Conservation (phyloP, 192 early-diverging fungal species). For the Umbelopsis isabellina region DNA sequence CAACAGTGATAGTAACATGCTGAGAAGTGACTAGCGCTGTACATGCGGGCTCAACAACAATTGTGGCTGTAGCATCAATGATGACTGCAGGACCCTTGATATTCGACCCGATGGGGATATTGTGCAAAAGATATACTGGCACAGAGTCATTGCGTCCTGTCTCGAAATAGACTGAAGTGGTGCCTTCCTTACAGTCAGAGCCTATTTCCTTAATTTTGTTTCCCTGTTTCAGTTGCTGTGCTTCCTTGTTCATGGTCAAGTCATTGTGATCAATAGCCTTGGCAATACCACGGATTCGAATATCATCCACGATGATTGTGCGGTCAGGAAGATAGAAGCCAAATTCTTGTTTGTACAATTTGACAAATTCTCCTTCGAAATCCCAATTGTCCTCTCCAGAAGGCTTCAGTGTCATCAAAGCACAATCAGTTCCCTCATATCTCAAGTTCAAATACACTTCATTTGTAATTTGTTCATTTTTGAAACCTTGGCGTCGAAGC, state of each 20-base stretch:
- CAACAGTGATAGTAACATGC: constrained; percentile 64
- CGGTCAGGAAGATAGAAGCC: constrained; percentile 89
- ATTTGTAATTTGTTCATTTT: constrained; percentile 47
- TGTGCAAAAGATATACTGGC: constrained; percentile 70
- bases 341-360: constrained; percentile 89
- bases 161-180: constrained; percentile 77
- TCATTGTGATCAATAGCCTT: constrained; percentile 37
- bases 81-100: constrained; percentile 90
- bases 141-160: constrained; percentile 64
- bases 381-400: constrained; percentile 56
- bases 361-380: constrained; percentile 69
- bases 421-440: constrained; percentile 92
- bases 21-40: constrained; percentile 70
- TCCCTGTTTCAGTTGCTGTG: constrained; percentile 17
- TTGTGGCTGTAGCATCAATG: constrained; percentile 86
- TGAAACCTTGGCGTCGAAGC: constrained; percentile 76
- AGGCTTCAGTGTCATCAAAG: constrained; percentile 86
- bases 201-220: constrained; percentile 33
- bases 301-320: constrained; percentile 84
- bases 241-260: constrained; percentile 49
- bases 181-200: constrained; percentile 41
- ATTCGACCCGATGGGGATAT: constrained; percentile 65
- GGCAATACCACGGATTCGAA: constrained; percentile 89
- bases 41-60: constrained; percentile 86
- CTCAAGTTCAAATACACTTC: constrained; percentile 87